These are phyloP conservation scores for Cucumis melo DNA, from an alignment of 306 rosid species.

Conservation along the genomic window DNA sequence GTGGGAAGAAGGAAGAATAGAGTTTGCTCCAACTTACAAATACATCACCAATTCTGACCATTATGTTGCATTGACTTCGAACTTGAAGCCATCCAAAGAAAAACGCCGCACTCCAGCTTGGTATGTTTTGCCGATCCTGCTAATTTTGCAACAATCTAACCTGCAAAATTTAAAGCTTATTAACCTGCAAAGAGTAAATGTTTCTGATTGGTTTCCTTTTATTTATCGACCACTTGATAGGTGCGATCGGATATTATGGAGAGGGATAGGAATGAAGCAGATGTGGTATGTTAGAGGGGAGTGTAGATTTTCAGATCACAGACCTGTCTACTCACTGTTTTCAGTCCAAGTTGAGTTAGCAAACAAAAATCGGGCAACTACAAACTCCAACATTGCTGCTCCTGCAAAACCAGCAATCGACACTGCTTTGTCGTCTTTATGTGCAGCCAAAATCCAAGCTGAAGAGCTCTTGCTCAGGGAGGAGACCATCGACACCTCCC, in stretches of 20 bases:
- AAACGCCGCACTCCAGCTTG: slow-evolving; percentile 86
- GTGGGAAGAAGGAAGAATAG: slow-evolving; percentile 81
- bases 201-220: background rate
- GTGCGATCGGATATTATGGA: slow-evolving; percentile 96
- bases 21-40: slow-evolving; percentile 87
- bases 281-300: slow-evolving; percentile 70
- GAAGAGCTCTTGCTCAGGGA: slow-evolving; percentile 55
- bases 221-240: slow-evolving; percentile 15
- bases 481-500: slow-evolving; percentile 7
- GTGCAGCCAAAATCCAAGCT: slow-evolving; percentile 55
- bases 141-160: background rate
- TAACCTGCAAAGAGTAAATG: background rate
- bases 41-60: slow-evolving; percentile 64
- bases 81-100: slow-evolving; percentile 46
- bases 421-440: slow-evolving; percentile 22
- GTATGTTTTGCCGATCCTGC: slow-evolving; percentile 27
- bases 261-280: slow-evolving; percentile 69
- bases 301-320: slow-evolving; percentile 87
- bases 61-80: slow-evolving; percentile 49
- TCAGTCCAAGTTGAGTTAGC: slow-evolving; percentile 30
- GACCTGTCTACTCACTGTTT: slow-evolving; percentile 69
- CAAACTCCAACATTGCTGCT: background rate
- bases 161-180: background rate
- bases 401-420: slow-evolving; percentile 20
- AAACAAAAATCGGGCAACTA: slow-evolving; percentile 3